Evolutionary conservation across 345 rosid species (phyloP).

Genomic region (Arabidopsis arenosa): DNA sequence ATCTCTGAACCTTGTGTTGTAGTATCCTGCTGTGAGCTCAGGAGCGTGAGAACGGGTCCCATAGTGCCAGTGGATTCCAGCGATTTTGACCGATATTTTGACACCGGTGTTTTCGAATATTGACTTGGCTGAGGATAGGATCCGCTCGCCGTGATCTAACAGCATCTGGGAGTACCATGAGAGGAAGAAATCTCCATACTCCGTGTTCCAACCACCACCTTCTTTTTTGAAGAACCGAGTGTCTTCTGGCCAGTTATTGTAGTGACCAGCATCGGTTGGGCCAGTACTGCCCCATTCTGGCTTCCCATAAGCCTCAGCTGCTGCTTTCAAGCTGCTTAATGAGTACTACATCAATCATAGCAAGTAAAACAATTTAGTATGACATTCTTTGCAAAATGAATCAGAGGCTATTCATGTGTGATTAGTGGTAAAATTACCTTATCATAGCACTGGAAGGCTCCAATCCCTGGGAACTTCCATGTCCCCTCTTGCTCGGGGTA

Average conservation of each 20-base stretch:
- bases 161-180: slow-evolving; percentile 92
- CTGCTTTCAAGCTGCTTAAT: slow-evolving; percentile 80
- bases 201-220: slow-evolving; percentile 81
- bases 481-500: slow-evolving; percentile 86
- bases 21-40: slow-evolving; percentile 98
- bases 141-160: slow-evolving; percentile 81
- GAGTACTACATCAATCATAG: slow-evolving; percentile 62
- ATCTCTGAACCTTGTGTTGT: slow-evolving; percentile 84
- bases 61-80: slow-evolving; percentile 98
- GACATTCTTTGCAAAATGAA: neutral
- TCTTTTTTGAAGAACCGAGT: slow-evolving; percentile 81
- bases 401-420: neutral
- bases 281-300: slow-evolving; percentile 97
- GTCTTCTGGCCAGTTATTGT: slow-evolving; percentile 98
- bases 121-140: slow-evolving; percentile 67
- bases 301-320: slow-evolving; percentile 86
- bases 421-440: slow-evolving; percentile 51
- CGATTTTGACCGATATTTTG: slow-evolving; percentile 87
- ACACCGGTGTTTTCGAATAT: slow-evolving; percentile 54
- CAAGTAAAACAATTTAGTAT: slow-evolving; percentile 26
- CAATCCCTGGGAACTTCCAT: slow-evolving; percentile 97
- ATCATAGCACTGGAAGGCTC: slow-evolving; percentile 97
- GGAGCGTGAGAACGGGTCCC: slow-evolving; percentile 97
- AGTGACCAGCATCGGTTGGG: slow-evolving; percentile 94
- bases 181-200: slow-evolving; percentile 91